Percentiles rank a stretch among this genome's conserved stretches.
Evolutionary conservation across 352 stramenopile species (phyloP).

Genomic region (Pythium guiyangense): DNA sequence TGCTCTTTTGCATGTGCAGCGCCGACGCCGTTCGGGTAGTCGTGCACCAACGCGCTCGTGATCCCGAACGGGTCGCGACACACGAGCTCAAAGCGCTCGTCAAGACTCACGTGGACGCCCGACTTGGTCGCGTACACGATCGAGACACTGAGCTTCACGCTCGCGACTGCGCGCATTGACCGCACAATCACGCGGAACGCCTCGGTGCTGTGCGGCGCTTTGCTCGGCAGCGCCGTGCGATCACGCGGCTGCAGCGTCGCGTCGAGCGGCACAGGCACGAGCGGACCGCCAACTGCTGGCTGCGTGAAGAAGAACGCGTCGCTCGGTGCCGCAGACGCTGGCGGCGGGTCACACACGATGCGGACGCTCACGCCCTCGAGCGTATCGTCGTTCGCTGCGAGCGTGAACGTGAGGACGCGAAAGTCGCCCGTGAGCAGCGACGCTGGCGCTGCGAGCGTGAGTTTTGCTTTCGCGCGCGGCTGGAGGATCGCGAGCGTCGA

Average conservation of each 20-base stretch:
- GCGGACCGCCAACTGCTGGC: constrained; percentile 19
- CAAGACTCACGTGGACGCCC: constrained; percentile 58
- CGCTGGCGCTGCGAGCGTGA: constrained; percentile 46
- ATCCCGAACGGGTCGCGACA: constrained; percentile 64
- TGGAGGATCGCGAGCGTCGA: constrained; percentile 63
- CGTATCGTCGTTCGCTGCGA: constrained; percentile 65
- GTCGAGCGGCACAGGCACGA: constrained; percentile 46
- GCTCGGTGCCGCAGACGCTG: constrained; percentile 25
- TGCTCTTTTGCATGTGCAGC: constrained; percentile 31
- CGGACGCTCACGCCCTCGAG: constrained; percentile 51
- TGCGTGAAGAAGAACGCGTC: constrained; percentile 64
- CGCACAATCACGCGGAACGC: constrained; percentile 56
- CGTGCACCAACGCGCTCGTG: constrained; percentile 49
- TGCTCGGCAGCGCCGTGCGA: constrained; percentile 29
- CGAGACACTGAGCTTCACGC: constrained; percentile 37
- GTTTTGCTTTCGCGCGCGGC: constrained; percentile 55
- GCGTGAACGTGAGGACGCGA: constrained; percentile 50
- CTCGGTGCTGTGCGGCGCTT: constrained; percentile 34
- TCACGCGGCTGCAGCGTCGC: constrained; percentile 46
- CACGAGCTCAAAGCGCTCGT: constrained; percentile 59
- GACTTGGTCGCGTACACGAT: constrained; percentile 65
- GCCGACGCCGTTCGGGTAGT: constrained; percentile 49
- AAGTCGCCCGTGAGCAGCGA: constrained; percentile 64
- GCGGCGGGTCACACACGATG: constrained; percentile 46
- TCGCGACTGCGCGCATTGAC: constrained; percentile 29